These are phyloP conservation scores for Apodospora peruviana DNA, from an alignment of 495 filamentous ascomycete genomes.

Conservation along the genomic window DNA sequence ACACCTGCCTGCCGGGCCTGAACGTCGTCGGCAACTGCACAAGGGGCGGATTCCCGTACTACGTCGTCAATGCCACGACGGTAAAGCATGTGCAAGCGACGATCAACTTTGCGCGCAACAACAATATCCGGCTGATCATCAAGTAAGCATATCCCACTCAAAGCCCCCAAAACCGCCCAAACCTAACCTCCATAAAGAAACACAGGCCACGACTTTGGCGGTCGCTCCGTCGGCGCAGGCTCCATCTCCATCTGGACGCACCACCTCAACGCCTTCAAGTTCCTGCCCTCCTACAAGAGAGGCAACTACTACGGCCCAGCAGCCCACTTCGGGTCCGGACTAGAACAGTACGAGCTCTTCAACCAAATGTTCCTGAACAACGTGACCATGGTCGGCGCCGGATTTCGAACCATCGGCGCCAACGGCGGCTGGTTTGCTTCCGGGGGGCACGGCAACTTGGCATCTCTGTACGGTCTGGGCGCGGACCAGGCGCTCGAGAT, in stretches of 20 bases:
- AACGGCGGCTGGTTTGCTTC: slow-evolving; percentile 47
- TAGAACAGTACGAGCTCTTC: slow-evolving; percentile 39
- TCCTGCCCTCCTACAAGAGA: slow-evolving; percentile 31
- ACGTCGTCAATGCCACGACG: slow-evolving; percentile 51
- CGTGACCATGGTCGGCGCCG: slow-evolving; percentile 37
- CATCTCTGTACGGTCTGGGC: slow-evolving; percentile 39
- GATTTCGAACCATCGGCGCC: slow-evolving; percentile 41
- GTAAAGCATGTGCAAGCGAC: slow-evolving; percentile 51
- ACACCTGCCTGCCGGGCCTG: slow-evolving; percentile 33
- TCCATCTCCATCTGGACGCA: slow-evolving; percentile 57
- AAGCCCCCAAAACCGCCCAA: no score
- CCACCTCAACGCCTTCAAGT: slow-evolving; percentile 39
- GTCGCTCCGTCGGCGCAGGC: slow-evolving; percentile 47
- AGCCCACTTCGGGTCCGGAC: slow-evolving; percentile 40
- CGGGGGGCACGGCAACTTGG: slow-evolving; percentile 43
- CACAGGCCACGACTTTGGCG: slow-evolving; percentile 62
- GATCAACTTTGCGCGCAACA: slow-evolving; percentile 56
- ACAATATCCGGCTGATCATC: slow-evolving; percentile 52
- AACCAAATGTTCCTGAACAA: slow-evolving; percentile 25
- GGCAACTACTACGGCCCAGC: slow-evolving; percentile 35
- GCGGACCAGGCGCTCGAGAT: slow-evolving; percentile 46
- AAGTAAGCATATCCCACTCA: slow-evolving; percentile 59
- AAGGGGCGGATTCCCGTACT: slow-evolving; percentile 52
- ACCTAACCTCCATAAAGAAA: slow-evolving; percentile 52
- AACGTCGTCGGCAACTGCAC: slow-evolving; percentile 38